Evolutionary conservation across 192 early-diverging fungal species (phyloP).

Genomic region (Cladochytrium replicatum): DNA sequence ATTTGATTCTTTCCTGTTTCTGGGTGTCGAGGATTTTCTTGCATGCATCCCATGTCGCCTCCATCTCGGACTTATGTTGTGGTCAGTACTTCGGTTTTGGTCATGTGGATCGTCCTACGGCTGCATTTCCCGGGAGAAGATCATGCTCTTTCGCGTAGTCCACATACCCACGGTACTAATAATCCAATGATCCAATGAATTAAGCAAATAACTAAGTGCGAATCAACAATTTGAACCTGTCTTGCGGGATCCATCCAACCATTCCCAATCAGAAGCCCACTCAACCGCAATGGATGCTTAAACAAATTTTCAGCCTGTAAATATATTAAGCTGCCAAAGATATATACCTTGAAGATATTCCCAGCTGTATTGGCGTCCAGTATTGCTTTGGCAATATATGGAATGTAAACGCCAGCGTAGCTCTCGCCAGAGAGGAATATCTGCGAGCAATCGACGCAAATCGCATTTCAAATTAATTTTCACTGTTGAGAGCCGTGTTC

Average conservation of each 20-base stretch:
- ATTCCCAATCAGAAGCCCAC: constrained; percentile 57
- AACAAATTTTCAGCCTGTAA: too few species aligned
- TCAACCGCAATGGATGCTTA: constrained; percentile 20
- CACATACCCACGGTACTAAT: constrained; percentile 39
- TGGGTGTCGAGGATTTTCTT: constrained; percentile 5
- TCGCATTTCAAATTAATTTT: neutral
- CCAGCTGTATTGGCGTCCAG: constrained; percentile 24
- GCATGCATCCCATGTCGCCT: constrained; percentile 17
- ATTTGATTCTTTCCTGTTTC: constrained; percentile 14
- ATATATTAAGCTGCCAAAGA: too few species aligned
- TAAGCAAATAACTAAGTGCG: too few species aligned
- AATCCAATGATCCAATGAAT: too few species aligned
- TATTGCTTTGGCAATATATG: constrained; percentile 51
- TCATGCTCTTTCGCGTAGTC: constrained; percentile 28
- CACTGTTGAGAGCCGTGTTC: neutral
- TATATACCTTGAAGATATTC: too few species aligned
- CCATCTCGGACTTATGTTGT: too few species aligned
- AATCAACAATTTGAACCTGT: constrained; percentile 20
- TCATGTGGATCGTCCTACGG: too few species aligned
- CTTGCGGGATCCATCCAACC: constrained; percentile 65
- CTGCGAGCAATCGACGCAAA: too few species aligned
- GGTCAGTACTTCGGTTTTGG: too few species aligned
- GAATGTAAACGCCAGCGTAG: constrained; percentile 63
- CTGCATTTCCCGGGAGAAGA: constrained; percentile 20
- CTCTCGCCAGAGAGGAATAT: constrained; percentile 68